A percentile compares a stretch with the other conserved stretches of the same genome.
Evolutionary conservation across 441 rosid genomes (phyloP).

Genomic region (Viola pubescens): DNA sequence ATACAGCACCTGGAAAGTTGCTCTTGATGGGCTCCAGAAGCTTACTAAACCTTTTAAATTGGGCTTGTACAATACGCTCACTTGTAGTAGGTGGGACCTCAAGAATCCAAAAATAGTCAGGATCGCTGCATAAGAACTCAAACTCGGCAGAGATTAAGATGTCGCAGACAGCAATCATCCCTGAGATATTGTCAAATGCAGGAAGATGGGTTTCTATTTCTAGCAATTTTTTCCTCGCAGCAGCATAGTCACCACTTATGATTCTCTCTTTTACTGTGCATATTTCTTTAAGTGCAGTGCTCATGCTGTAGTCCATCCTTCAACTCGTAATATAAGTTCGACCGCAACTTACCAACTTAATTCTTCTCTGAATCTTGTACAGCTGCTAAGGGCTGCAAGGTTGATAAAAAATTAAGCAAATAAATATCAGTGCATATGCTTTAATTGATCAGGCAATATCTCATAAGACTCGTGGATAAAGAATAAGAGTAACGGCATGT

Average conservation of each 20-base stretch:
- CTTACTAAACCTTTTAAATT: not conserved
- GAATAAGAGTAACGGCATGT: too few relatives aligned
- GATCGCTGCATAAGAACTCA: constrained; percentile 1
- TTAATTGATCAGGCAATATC: too few relatives aligned
- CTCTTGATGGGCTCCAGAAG: not conserved
- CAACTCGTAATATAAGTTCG: not conserved
- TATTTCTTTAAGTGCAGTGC: constrained; percentile 1
- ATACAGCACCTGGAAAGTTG: not conserved
- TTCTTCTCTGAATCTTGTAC: too few relatives aligned
- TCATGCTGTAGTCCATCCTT: constrained; percentile 7
- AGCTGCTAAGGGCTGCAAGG: too few relatives aligned
- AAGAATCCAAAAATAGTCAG: not conserved
- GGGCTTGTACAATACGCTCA: not conserved
- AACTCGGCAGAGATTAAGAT: constrained; percentile 6
- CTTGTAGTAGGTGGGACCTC: not conserved
- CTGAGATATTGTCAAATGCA: constrained; percentile 11
- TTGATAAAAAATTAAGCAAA: too few relatives aligned
- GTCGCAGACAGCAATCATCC: constrained; percentile 14
- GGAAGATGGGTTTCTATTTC: constrained; percentile 3
- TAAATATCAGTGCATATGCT: too few relatives aligned
- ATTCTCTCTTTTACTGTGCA: constrained; percentile 8
- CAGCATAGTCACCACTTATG: not conserved
- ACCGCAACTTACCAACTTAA: too few relatives aligned
- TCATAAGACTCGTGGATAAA: too few relatives aligned
- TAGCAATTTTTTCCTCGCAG: constrained; percentile 8